Conservation (phyloP, 176 grass and related monocot genomes). For the Canna indica region DNA sequence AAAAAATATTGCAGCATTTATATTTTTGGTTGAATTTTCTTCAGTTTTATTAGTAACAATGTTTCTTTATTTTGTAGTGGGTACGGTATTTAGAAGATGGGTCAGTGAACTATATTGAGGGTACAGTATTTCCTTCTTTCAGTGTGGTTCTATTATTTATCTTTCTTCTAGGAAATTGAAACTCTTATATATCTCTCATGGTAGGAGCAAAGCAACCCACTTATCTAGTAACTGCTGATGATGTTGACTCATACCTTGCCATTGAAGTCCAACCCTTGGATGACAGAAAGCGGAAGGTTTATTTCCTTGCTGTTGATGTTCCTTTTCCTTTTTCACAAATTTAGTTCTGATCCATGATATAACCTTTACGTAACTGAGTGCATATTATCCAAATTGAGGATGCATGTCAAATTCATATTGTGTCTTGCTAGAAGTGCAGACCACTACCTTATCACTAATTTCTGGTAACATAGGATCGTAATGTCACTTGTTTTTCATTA, state of each 20-base stretch:
- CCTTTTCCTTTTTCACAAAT: not conserved
- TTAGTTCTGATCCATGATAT: not conserved
- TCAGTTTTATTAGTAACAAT: not conserved
- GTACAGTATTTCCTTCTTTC: conserved; percentile 28
- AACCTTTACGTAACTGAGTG: not conserved
- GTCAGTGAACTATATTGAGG: conserved; percentile 84
- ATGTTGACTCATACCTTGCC: conserved; percentile 72
- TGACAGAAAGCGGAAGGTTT: conserved; percentile 86
- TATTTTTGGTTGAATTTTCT: not conserved
- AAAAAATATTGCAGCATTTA: not conserved
- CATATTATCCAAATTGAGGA: not conserved
- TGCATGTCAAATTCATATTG: not conserved
- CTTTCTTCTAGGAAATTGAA: conserved; percentile 9
- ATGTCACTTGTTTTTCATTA: too few relatives aligned
- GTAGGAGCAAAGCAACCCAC: conserved; percentile 65
- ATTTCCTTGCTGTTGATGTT: not conserved
- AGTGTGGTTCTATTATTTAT: not conserved
- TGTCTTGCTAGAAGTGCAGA: too few relatives aligned
- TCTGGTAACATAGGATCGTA: too few relatives aligned
- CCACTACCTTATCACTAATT: too few relatives aligned
- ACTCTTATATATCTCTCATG: conserved; percentile 17
- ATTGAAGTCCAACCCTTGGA: conserved; percentile 97
- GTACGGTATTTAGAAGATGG: conserved; percentile 88
- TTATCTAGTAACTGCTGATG: conserved; percentile 94
- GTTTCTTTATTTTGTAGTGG: conserved; percentile 44